A percentile compares a stretch with the other conserved stretches of the same genome.
Evolutionary conservation across 208 protist species (phyloP).

Genomic region (Balamuthia mandrillaris): DNA sequence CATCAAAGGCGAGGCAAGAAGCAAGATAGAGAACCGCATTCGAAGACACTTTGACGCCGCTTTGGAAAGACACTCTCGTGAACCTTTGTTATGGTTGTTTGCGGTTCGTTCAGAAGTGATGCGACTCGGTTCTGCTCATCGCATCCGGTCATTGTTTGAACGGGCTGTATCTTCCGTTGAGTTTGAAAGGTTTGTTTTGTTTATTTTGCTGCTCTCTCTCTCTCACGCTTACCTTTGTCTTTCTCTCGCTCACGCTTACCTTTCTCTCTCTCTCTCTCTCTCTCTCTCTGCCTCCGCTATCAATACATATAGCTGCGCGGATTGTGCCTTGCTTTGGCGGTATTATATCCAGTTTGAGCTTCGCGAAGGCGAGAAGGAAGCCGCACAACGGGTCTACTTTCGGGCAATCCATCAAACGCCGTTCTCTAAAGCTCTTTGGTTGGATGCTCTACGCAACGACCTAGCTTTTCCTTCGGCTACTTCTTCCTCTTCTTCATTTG

Average conservation of each 20-base stretch:
- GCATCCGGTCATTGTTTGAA: not conserved
- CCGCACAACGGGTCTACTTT: not conserved
- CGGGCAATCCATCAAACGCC: not conserved
- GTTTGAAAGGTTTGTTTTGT: not conserved
- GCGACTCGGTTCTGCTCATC: not conserved
- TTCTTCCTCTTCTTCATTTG: too few species aligned
- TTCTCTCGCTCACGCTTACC: not conserved
- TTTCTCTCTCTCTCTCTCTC: not conserved
- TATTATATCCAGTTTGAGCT: not conserved
- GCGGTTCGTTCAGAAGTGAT: slow-evolving; percentile 10
- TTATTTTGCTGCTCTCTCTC: not conserved
- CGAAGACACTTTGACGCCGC: not conserved
- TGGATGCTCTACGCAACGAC: not conserved
- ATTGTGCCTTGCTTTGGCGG: not conserved
- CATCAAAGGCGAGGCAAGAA: not conserved
- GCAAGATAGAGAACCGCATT: not conserved
- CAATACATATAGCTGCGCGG: not conserved
- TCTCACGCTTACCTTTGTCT: not conserved
- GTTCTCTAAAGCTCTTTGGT: slow-evolving; percentile 6
- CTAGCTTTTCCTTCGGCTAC: not conserved
- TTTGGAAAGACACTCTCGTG: not conserved
- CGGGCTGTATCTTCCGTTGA: not conserved
- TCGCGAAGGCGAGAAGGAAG: not conserved
- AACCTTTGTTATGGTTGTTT: slow-evolving; percentile 4
- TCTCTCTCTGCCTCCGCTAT: not conserved